Percentiles rank a stretch among this genome's conserved stretches.
Evolutionary conservation across 2,329 filamentous ascomycete species (phyloP).

Genomic region (Nemania sp.): DNA sequence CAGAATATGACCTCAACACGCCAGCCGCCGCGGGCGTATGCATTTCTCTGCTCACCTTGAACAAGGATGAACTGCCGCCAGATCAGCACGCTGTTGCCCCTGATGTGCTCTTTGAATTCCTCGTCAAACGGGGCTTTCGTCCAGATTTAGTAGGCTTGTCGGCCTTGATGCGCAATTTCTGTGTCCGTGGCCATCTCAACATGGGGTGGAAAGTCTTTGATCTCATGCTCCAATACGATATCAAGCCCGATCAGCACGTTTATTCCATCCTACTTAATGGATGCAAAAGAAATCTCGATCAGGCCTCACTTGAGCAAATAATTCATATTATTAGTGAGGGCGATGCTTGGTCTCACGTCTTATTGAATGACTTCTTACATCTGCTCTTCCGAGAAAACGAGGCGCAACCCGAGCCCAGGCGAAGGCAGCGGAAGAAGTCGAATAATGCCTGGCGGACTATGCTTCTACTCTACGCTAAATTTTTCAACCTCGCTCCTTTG

Average conservation of each 20-base stretch:
- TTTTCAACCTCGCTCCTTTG: constrained; percentile 52
- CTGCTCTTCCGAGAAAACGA: constrained; percentile 52
- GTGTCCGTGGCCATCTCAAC: constrained; percentile 63
- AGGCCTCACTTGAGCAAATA: constrained; percentile 56
- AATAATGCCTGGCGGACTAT: constrained; percentile 50
- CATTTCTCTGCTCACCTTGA: constrained; percentile 58
- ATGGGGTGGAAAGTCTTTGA: constrained; percentile 68
- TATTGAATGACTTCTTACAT: constrained; percentile 58
- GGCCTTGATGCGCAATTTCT: constrained; percentile 71
- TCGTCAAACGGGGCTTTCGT: constrained; percentile 63
- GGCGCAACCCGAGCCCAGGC: constrained; percentile 36
- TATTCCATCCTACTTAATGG: constrained; percentile 72
- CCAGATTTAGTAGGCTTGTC: constrained; percentile 68
- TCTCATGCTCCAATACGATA: constrained; percentile 60
- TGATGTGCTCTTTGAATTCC: constrained; percentile 55
- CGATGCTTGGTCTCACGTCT: constrained; percentile 50
- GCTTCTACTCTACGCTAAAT: constrained; percentile 53
- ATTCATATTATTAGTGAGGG: constrained; percentile 55
- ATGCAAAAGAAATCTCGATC: constrained; percentile 62
- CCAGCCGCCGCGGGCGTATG: constrained; percentile 56
- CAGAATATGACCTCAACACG: constrained; percentile 50
- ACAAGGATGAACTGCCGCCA: constrained; percentile 40
- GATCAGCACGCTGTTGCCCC: constrained; percentile 52
- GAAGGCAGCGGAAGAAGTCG: constrained; percentile 37
- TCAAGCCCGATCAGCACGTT: constrained; percentile 67